phyloP scores from a whole-genome alignment of 495 filamentous ascomycete species.

The Talaromyces thailandensis region DNA sequence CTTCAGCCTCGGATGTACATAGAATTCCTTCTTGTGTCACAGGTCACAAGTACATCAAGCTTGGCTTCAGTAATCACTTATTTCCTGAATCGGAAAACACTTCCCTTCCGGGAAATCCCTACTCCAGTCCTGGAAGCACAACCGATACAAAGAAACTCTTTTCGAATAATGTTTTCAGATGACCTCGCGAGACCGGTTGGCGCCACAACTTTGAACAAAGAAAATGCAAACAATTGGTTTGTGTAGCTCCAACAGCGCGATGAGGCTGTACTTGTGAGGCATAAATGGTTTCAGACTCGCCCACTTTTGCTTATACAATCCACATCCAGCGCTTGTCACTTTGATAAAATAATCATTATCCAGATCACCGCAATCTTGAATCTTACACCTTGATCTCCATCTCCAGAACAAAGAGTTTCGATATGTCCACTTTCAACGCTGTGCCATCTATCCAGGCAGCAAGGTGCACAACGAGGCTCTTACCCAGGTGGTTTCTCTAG shows the following conservation, averaged over 20 bases:
- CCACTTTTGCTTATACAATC: background rate
- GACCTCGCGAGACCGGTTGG: background rate
- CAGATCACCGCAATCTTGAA: background rate
- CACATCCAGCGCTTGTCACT: background rate
- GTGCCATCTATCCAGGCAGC: background rate
- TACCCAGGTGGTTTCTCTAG: background rate
- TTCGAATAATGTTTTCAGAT: background rate
- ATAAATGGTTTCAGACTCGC: background rate
- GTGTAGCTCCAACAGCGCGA: background rate
- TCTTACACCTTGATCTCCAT: background rate
- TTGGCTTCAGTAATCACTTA: background rate
- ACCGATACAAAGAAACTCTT: background rate
- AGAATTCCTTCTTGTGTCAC: background rate
- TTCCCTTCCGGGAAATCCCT: background rate
- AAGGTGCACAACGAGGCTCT: background rate
- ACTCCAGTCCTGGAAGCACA: background rate
- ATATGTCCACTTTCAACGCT: background rate
- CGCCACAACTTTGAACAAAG: background rate
- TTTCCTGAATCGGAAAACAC: background rate
- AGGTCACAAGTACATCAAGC: background rate
- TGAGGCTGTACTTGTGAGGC: background rate
- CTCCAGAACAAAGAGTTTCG: background rate
- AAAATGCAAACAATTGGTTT: background rate
- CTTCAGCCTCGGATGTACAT: background rate
- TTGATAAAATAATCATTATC: background rate